Evolutionary conservation across 495 filamentous ascomycete species (phyloP), one percentile per base, ranked within the genome.

Genomic region (Niebla homalea): DNA sequence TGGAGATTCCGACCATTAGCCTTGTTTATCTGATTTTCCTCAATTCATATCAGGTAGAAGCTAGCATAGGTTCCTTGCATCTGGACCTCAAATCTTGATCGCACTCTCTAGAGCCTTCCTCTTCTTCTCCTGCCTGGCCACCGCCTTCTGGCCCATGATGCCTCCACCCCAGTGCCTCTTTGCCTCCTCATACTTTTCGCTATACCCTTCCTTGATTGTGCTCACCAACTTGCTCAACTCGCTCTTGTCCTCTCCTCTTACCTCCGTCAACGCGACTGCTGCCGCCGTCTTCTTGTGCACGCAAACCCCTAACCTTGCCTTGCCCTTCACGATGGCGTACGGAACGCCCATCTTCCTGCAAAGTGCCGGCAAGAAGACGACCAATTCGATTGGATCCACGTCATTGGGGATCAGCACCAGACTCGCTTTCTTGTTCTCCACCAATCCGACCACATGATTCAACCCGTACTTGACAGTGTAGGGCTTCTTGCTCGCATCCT

Each of bases 251-350:
- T 97, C 93, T 37, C 81, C 78, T 69, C 92, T 89, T 62, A 90
- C 85, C 76, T 99, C 93, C 48, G 93, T 94, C 59, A 99, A 64
- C 64, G 90, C 92, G 57, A 97, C 80, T 48, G 95, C 93, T 57
- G 93, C 89, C 67, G 93, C 85, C 56, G 93, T 97, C 93, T 98
- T 99, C 81, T 99, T 93, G 85, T 97, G 93, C 63, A 99, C 89
- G 61, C 97, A 89, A 53, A 92, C 95, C 61, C 93, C 93, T 62
- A 97, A 86, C 71, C 93, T 81, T 59, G 93, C 90, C 83, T 99
- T 99, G 72, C 93, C 93, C 84, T 97, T 99, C 65, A 97, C 81
- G 64, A 99, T 99, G 66, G 88, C 90, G 70, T 95, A 99, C 49
- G 93, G 93, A 58, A 98, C 79, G 74, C 93, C 93, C 89, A 99